phyloP scores from a whole-genome alignment of 1,284 basidiomycete genomes.

The Ceratobasidium theobromae region DNA sequence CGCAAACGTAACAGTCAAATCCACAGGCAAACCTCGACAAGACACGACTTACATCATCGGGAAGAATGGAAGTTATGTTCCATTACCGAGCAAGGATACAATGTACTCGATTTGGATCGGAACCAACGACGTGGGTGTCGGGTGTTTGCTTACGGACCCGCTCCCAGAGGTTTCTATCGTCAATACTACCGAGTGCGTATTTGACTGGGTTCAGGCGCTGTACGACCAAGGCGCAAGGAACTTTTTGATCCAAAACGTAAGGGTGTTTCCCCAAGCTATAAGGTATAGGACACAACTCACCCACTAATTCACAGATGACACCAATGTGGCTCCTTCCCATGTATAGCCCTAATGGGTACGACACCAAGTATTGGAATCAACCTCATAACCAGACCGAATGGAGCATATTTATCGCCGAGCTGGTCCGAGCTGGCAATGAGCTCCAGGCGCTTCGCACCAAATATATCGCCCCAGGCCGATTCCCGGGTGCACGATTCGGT shows the following conservation, averaged over 20 bases:
- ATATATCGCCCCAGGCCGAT: constrained; percentile 13
- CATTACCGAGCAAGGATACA: constrained; percentile 41
- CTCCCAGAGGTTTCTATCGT: constrained; percentile 46
- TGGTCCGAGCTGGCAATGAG: constrained; percentile 39
- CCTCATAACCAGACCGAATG: constrained; percentile 54
- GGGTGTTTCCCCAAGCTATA: constrained; percentile 35
- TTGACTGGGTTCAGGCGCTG: constrained; percentile 50
- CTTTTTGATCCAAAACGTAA: constrained; percentile 52
- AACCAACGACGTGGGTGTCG: constrained; percentile 49
- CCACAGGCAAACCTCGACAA: neutral
- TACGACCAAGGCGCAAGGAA: constrained; percentile 50
- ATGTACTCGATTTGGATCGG: constrained; percentile 53
- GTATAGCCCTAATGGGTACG: constrained; percentile 49
- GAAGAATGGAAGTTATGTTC: constrained; percentile 17
- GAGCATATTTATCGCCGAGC: constrained; percentile 52
- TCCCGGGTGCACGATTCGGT: constrained; percentile 27
- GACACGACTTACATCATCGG: constrained; percentile 17
- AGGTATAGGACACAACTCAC: neutral
- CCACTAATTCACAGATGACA: constrained; percentile 48
- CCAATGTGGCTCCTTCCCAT: constrained; percentile 51
- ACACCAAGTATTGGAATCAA: constrained; percentile 49
- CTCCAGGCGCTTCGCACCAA: constrained; percentile 16
- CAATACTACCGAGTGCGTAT: constrained; percentile 48
- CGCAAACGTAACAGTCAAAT: constrained; percentile 6
- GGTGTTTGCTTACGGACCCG: constrained; percentile 48